A percentile compares a stretch with the other conserved stretches of the same genome.
Evolutionary conservation across 345 rosid genomes (phyloP).

Genomic region (Eutrema yunnanense): DNA sequence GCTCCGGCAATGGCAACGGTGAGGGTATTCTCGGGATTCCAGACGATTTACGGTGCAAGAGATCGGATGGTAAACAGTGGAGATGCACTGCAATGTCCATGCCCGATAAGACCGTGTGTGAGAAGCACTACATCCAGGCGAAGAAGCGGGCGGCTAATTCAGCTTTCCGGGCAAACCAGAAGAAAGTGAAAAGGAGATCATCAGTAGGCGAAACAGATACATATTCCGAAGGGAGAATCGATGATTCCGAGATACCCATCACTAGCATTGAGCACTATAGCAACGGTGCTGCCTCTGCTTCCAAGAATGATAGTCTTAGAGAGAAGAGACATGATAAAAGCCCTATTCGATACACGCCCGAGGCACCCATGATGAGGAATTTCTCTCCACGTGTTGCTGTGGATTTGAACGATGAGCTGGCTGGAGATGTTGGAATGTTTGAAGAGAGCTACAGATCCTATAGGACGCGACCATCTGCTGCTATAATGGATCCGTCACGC

Average conservation of each 20-base stretch:
- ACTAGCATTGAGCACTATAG: slow-evolving; percentile 32
- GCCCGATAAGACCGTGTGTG: slow-evolving; percentile 98
- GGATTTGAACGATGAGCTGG: slow-evolving; percentile 46
- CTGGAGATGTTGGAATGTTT: slow-evolving; percentile 46
- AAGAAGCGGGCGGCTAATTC: slow-evolving; percentile 96
- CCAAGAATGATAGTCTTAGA: slow-evolving; percentile 36
- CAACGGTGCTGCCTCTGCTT: slow-evolving; percentile 29
- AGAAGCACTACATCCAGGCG: slow-evolving; percentile 93
- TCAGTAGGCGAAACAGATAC: slow-evolving; percentile 50
- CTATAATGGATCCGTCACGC: slow-evolving; percentile 51
- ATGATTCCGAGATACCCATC: slow-evolving; percentile 58
- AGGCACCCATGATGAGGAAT: slow-evolving; percentile 45
- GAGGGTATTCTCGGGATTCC: slow-evolving; percentile 53
- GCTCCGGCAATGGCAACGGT: slow-evolving; percentile 39
- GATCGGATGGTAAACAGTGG: slow-evolving; percentile 99
- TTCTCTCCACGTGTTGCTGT: slow-evolving; percentile 31
- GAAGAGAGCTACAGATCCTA: slow-evolving; percentile 61
- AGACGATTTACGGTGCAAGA: slow-evolving; percentile 93
- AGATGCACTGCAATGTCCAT: slow-evolving; percentile 97
- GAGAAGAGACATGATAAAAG: slow-evolving; percentile 39
- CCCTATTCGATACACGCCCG: slow-evolving; percentile 47
- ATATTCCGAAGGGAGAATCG: slow-evolving; percentile 61
- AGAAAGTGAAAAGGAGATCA: slow-evolving; percentile 64
- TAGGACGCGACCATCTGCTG: slow-evolving; percentile 46
- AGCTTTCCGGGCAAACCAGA: slow-evolving; percentile 72